Evolutionary conservation across 2,329 filamentous ascomycete genomes (phyloP), one percentile per base, ranked within the genome.

Genomic region (Tolypocladium tropicale): DNA sequence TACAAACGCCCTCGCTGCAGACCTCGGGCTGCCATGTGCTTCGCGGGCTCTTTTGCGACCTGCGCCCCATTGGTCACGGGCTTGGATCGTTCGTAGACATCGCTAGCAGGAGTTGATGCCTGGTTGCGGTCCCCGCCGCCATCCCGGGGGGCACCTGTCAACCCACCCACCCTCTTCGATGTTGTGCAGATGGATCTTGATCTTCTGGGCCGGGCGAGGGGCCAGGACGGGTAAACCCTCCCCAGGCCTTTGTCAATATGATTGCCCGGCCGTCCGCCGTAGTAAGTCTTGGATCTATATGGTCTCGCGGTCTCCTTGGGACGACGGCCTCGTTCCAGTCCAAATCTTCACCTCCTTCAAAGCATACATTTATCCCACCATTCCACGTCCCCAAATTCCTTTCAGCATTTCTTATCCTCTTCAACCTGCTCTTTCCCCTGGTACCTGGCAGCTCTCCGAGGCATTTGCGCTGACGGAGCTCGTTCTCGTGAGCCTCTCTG

Each of bases 331-430:
- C 71, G 69, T 74, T 71, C 71, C 71, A 73, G 70, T 72, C 64
- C 57, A 61, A 57, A 59, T 59, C 63, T 60, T 67, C 62, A 64
- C 63, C 67, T 68, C 64, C 58, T 61, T 64, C 64, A 60, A 63
- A 67, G 65, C 65, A 67, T 73, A 73, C 70, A 71, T 72, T 62
- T 72, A 73, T 71, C 67, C 68, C 68, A 68, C 68, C 69, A 72
- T 72, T 73, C 71, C 71, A 71, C 71, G 65, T 61, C 67, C 65
- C 67, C 66, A 67, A 73, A 74, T 74, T 74, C 72, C 72, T 74
- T 60, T 63, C 70, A 72, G 63, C 72, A 74, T 74, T 72, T 72
- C 70, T 74, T 67, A 66, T 68, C 65, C 65, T 68, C 63, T 66
- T 64, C 64, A 67, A 64, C 65, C 65, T 65, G 63, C 67, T 66